Evolutionary conservation across 768 basidiomycete species (phyloP).

Genomic region (Russula foetens): DNA sequence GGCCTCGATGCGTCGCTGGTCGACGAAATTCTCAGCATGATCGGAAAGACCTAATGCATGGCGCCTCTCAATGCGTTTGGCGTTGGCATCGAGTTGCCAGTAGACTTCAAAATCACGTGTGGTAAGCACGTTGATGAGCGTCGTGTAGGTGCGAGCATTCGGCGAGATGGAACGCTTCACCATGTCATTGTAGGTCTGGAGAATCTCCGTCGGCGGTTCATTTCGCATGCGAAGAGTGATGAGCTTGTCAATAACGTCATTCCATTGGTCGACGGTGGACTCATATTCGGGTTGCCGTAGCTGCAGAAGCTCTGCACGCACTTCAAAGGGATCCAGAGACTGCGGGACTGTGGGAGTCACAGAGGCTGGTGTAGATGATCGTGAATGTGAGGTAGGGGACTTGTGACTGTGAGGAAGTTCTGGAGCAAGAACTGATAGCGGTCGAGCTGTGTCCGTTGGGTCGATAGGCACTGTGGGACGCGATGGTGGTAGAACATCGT

Average conservation of each 20-base stretch:
- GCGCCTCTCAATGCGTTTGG: slow-evolving; percentile 34
- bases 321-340: slow-evolving; percentile 20
- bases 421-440: slow-evolving; percentile 23
- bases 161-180: slow-evolving; percentile 54
- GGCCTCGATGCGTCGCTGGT: slow-evolving; percentile 33
- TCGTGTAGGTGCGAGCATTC: slow-evolving; percentile 50
- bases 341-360: not conserved
- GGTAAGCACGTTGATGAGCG: slow-evolving; percentile 53
- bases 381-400: not conserved
- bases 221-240: slow-evolving; percentile 37
- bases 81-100: slow-evolving; percentile 27
- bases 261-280: slow-evolving; percentile 49
- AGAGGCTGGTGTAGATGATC: not conserved
- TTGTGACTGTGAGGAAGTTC: not conserved
- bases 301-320: slow-evolving; percentile 28
- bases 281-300: slow-evolving; percentile 13
- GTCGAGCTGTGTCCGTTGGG: slow-evolving; percentile 23
- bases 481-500: slow-evolving; percentile 13
- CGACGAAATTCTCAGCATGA: slow-evolving; percentile 25
- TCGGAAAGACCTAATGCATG: slow-evolving; percentile 30
- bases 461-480: not conserved
- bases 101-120: slow-evolving; percentile 61
- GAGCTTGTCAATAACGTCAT: slow-evolving; percentile 51
- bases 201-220: slow-evolving; percentile 46
- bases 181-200: slow-evolving; percentile 69